Conservation (phyloP, 1,139 yeast genomes). For the Zygosaccharomyces sapae region DNA sequence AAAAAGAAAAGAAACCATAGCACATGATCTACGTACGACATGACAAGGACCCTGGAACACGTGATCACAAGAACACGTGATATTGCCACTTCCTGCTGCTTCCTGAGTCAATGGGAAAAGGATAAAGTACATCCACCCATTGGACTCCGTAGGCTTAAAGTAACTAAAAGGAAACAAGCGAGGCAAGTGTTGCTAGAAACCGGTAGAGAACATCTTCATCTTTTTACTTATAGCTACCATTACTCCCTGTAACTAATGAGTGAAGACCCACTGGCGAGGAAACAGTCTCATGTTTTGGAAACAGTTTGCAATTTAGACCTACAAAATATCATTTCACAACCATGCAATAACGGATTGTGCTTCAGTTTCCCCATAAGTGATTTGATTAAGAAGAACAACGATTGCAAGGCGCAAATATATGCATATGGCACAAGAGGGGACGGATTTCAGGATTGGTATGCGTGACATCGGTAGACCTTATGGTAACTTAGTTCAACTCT, state of each 20-base stretch:
- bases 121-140: background rate
- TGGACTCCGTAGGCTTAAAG: background rate
- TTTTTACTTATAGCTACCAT: background rate
- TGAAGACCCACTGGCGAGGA: slow-evolving; percentile 12
- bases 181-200: background rate
- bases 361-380: slow-evolving; percentile 23
- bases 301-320: slow-evolving; percentile 15
- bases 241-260: slow-evolving; percentile 2
- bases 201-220: background rate
- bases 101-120: too few relatives aligned
- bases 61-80: background rate
- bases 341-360: slow-evolving; percentile 18
- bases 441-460: slow-evolving; percentile 33
- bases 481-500: slow-evolving; percentile 23
- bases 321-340: slow-evolving; percentile 15
- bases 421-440: slow-evolving; percentile 17
- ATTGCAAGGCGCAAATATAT: slow-evolving; percentile 9
- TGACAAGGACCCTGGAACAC: background rate
- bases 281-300: slow-evolving; percentile 15
- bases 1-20: background rate
- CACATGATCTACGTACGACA: too few relatives aligned
- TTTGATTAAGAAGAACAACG: slow-evolving; percentile 19
- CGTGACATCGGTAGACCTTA: slow-evolving; percentile 31
- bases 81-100: too few relatives aligned
- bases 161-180: background rate